A percentile compares a stretch with the other conserved stretches of the same genome.
These are phyloP conservation scores for Botrytis elliptica DNA, from an alignment of 2,329 filamentous ascomycete genomes.

Conservation along the genomic window DNA sequence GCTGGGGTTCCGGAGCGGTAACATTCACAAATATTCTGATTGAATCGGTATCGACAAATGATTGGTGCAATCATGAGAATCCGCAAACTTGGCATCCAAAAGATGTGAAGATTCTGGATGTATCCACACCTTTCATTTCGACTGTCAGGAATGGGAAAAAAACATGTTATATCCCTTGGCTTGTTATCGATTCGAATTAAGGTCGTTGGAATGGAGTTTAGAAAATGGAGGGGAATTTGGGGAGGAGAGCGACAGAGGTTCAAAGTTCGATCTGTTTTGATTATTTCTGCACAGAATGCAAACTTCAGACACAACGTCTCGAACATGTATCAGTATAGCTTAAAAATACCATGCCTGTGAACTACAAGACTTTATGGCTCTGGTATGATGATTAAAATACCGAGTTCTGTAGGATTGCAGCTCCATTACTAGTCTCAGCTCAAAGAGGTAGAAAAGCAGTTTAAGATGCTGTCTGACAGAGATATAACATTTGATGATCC, in stretches of 20 bases:
- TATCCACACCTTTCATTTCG: not conserved
- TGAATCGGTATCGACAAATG: not conserved
- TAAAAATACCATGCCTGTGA: not conserved
- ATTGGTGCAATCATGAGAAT: constrained; percentile 18
- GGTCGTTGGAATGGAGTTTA: too few relatives aligned
- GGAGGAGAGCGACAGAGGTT: not conserved
- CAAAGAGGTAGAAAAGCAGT: not conserved
- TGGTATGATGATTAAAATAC: not conserved
- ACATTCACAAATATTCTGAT: constrained; percentile 20
- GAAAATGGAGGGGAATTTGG: too few relatives aligned
- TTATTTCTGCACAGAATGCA: not conserved
- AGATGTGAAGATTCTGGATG: not conserved
- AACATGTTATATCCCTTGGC: constrained; percentile 1
- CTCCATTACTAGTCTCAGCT: not conserved
- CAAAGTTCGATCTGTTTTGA: not conserved
- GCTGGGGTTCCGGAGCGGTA: constrained; percentile 13
- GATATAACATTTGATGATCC: not conserved
- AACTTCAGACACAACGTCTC: not conserved
- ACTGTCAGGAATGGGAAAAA: not conserved
- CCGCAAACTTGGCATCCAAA: not conserved
- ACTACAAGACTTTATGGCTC: not conserved
- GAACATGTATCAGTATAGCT: not conserved
- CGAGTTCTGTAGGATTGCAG: too few relatives aligned
- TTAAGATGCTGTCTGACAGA: not conserved
- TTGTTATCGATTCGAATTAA: not conserved